Evolutionary conservation across 805 yeast genomes (phyloP).

Genomic region (Nakazawaea ambrosiae): DNA sequence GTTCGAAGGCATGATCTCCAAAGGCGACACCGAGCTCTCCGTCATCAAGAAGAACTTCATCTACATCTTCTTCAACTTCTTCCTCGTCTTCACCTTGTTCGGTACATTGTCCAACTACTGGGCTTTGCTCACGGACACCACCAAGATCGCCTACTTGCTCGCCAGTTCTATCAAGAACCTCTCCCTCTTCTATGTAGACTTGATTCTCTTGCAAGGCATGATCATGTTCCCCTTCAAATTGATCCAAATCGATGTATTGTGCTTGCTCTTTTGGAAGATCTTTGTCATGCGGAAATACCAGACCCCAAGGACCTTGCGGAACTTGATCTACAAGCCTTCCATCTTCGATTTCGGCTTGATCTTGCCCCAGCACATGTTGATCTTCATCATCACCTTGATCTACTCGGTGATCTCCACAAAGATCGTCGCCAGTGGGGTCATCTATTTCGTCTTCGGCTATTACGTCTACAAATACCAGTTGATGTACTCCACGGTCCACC

Average conservation of each 20-base stretch:
- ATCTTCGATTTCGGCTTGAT: slow-evolving; percentile 65
- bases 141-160: slow-evolving; percentile 48
- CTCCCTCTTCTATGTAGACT: slow-evolving; percentile 49
- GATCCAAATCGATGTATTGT: slow-evolving; percentile 48
- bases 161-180: slow-evolving; percentile 46
- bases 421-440: slow-evolving; percentile 74
- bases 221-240: slow-evolving; percentile 56
- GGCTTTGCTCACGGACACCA: slow-evolving; percentile 50
- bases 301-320: slow-evolving; percentile 46
- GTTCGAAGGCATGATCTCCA: slow-evolving; percentile 46
- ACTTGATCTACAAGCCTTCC: slow-evolving; percentile 48
- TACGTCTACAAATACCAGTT: slow-evolving; percentile 88
- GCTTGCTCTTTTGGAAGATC: slow-evolving; percentile 35
- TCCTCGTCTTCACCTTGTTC: slow-evolving; percentile 52
- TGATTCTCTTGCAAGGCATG: slow-evolving; percentile 64
- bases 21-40: slow-evolving; percentile 52
- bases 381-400: slow-evolving; percentile 75
- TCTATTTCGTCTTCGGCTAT: slow-evolving; percentile 80
- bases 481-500: slow-evolving; percentile 85
- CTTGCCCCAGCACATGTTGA: slow-evolving; percentile 85
- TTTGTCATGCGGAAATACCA: slow-evolving; percentile 26
- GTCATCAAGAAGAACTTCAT: slow-evolving; percentile 52
- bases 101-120: slow-evolving; percentile 57
- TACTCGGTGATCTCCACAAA: slow-evolving; percentile 89
- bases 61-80: slow-evolving; percentile 54